A percentile compares a stretch with the other conserved stretches of the same genome.
Conservation (phyloP, 345 rosid genomes). For the Stellera chamaejasme region DNA sequence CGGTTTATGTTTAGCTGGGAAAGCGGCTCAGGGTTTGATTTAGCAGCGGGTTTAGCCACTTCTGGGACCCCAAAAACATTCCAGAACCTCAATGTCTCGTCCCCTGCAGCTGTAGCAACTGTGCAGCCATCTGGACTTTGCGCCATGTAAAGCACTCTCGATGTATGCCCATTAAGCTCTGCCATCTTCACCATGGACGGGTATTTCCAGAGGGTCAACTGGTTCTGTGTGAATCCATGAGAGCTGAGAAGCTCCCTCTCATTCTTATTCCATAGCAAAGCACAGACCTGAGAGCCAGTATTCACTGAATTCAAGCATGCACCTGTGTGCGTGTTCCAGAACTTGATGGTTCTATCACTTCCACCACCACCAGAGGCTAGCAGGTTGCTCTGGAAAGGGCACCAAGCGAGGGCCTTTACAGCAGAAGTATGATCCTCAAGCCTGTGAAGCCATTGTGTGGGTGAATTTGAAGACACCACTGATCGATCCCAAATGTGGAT, state of each 20-base stretch:
- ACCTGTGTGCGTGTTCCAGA: conserved; percentile 46
- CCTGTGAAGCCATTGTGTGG: conserved; percentile 44
- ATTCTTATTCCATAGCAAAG: conserved; percentile 43
- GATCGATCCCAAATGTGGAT: conserved; percentile 48
- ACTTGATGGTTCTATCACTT: conserved; percentile 37
- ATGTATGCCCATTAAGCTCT: conserved; percentile 38
- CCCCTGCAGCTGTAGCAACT: conserved; percentile 63
- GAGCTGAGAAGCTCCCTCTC: conserved; percentile 47
- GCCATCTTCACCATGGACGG: conserved; percentile 47
- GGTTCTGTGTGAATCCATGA: conserved; percentile 43
- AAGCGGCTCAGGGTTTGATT: conserved; percentile 39
- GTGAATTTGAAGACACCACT: conserved; percentile 28
- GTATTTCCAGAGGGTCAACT: conserved; percentile 40
- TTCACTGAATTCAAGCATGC: conserved; percentile 45
- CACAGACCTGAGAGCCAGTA: conserved; percentile 43
- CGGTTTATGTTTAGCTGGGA: conserved; percentile 29
- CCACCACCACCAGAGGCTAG: conserved; percentile 54
- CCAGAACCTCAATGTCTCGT: conserved; percentile 58
- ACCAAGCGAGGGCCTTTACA: conserved; percentile 56
- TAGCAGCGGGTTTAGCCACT: conserved; percentile 38
- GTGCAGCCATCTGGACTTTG: conserved; percentile 61
- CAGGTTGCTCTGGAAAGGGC: conserved; percentile 49
- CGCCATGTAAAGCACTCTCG: conserved; percentile 49
- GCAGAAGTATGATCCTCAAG: conserved; percentile 48
- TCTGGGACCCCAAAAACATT: conserved; percentile 56